Conservation (phyloP, 768 basidiomycete genomes). For the Hydnum rufescens region DNA sequence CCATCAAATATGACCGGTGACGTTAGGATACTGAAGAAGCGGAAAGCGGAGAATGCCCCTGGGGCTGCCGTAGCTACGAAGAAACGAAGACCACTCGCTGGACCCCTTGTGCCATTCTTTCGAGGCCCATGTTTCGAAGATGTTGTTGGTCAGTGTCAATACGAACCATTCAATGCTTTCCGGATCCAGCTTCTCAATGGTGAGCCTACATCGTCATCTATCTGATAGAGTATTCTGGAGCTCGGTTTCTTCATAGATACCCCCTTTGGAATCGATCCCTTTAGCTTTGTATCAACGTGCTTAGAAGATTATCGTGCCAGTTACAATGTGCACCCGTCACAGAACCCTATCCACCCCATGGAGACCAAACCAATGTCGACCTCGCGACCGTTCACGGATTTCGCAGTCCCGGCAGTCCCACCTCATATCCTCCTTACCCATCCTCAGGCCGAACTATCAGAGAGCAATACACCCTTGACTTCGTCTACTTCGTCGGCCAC, state of each 20-base stretch:
- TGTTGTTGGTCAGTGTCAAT: conserved; percentile 40
- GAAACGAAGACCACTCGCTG: conserved; percentile 51
- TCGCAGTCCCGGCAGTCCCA: conserved; percentile 17
- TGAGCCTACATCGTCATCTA: conserved; percentile 17
- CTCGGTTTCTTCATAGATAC: conserved; percentile 30
- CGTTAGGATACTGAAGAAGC: too few relatives aligned
- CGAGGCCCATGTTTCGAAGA: conserved; percentile 75
- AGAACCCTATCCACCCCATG: conserved; percentile 15
- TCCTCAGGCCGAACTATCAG: neutral
- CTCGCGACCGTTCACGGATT: conserved; percentile 3
- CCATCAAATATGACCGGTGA: neutral
- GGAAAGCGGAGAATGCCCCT: conserved; percentile 32
- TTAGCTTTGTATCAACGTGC: conserved; percentile 41
- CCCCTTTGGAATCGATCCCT: conserved; percentile 55
- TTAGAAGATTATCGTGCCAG: conserved; percentile 23
- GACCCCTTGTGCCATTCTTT: conserved; percentile 58
- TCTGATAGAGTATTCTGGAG: neutral
- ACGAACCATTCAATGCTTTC: conserved; percentile 53
- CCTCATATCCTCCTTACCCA: conserved; percentile 10
- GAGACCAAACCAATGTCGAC: conserved; percentile 6
- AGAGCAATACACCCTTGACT: conserved; percentile 4
- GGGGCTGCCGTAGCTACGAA: conserved; percentile 30
- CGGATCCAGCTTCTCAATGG: conserved; percentile 74
- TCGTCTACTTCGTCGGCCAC: conserved; percentile 10
- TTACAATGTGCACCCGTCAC: neutral